Base-by-base conservation (phyloP, 179 eudicot genomes). In the Beta lomatogona region DNA sequence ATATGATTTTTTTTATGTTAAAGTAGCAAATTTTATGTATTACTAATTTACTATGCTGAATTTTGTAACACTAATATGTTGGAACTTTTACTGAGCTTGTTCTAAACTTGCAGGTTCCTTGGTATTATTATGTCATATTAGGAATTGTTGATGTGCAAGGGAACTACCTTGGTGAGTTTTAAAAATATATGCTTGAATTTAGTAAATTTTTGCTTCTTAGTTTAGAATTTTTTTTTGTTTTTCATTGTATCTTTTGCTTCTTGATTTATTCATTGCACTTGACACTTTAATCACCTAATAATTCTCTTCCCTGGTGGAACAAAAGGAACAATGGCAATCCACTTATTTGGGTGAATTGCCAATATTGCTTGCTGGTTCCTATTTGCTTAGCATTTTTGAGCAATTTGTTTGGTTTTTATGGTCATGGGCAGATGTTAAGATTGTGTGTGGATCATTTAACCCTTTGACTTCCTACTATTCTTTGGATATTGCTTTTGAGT, bases 61-160 rank as follows among this genome's bases (percentile, higher is more conserved):
- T 36, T 36, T 36, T 36, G 41, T 36, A 36, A 36, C 41, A 36
- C 41, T 36, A 36, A 36, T 36, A 22, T 63, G 67, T 4, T 63
- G 36, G 67, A 36, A 14, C 21, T 59, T 67, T 83, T 16, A 46
- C 41, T 36, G 41, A 36, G 41, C 41, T 36, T 36, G 41, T 36
- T 36, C 4, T 36, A 36, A 22, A 19, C 76, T 75, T 87, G 87
- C 91, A 94, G 98, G 87, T 91, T 61, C 92, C 98, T 53, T 91
- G 93, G 97, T 94, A 94, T 84, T 94, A 93, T 88, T 94, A 94
- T 86, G 63, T 85, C 9, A 79, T 83, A 44, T 84, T 94, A 78
- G 94, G 92, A 28, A 91, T 93, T 85, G 88, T 88, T 68, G 98
- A 94, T 85, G 93, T 91, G 64, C 98, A 94, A 79, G 97, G 94